Conservation (phyloP, 768 basidiomycete species). For the Leccinum olivaceopallidum region DNA sequence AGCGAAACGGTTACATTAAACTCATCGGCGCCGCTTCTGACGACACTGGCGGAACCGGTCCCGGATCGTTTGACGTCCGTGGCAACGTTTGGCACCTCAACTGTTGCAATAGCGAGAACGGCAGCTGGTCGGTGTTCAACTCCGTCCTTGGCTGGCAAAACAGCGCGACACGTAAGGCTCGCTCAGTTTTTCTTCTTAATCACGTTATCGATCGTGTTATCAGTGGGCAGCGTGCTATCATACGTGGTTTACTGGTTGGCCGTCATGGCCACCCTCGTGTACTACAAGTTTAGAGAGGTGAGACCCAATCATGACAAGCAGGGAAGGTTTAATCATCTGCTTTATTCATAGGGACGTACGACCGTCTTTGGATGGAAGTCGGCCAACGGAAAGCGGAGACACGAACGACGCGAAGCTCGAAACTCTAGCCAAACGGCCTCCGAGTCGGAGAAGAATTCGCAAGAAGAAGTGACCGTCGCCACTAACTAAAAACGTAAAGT, state of each 20-base stretch:
- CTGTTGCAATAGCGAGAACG: constrained; percentile 69
- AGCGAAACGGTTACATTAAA: constrained; percentile 63
- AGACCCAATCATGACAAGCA: constrained; percentile 4
- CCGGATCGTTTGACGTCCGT: constrained; percentile 79
- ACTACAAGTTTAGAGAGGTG: constrained; percentile 65
- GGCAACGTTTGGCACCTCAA: constrained; percentile 89
- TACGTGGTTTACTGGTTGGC: constrained; percentile 95
- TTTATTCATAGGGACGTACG: constrained; percentile 56
- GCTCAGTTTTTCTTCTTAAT: not conserved
- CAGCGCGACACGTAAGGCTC: constrained; percentile 59
- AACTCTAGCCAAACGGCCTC: not conserved
- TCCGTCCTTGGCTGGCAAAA: constrained; percentile 91
- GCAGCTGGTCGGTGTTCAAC: constrained; percentile 80
- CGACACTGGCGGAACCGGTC: constrained; percentile 68
- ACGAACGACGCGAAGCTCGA: constrained; percentile 26
- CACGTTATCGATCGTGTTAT: constrained; percentile 1
- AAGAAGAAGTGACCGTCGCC: not conserved
- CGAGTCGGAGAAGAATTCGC: constrained; percentile 1
- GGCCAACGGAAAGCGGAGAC: constrained; percentile 41
- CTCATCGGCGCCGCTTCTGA: constrained; percentile 76
- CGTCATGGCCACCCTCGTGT: constrained; percentile 65
- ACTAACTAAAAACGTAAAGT: not conserved
- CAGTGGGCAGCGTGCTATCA: constrained; percentile 76
- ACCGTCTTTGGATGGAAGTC: constrained; percentile 59
- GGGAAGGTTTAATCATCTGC: not conserved